These are phyloP conservation scores for Diaporthe sp. DNA, from an alignment of 2,329 filamentous ascomycete genomes.

Conservation along the genomic window DNA sequence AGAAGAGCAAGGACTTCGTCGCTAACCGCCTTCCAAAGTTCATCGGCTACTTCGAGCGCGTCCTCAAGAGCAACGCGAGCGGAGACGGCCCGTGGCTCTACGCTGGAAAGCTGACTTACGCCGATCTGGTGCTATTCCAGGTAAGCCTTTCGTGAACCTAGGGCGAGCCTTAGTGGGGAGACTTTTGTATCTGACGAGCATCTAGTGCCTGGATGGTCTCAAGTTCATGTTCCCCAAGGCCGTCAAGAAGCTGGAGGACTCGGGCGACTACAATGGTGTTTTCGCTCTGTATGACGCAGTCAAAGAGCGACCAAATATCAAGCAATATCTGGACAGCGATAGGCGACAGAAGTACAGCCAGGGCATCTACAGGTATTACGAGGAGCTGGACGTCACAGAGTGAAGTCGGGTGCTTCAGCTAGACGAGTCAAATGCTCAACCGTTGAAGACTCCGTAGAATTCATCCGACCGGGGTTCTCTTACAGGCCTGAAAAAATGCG, in stretches of 20 bases:
- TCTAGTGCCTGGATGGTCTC: slow-evolving; percentile 65
- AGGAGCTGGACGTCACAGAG: slow-evolving; percentile 71
- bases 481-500: fast-evolving
- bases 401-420: not conserved
- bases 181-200: not conserved
- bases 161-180: not conserved
- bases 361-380: slow-evolving; percentile 79
- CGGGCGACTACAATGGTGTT: slow-evolving; percentile 67
- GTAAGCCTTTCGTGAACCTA: slow-evolving; percentile 48
- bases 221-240: slow-evolving; percentile 78
- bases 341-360: slow-evolving; percentile 69
- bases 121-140: slow-evolving; percentile 80
- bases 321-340: slow-evolving; percentile 75
- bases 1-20: slow-evolving; percentile 67
- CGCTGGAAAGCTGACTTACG: slow-evolving; percentile 73
- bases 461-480: too few species aligned
- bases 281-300: slow-evolving; percentile 74
- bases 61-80: slow-evolving; percentile 67
- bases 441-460: not conserved
- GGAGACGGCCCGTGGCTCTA: slow-evolving; percentile 73
- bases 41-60: slow-evolving; percentile 75
- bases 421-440: not conserved
- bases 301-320: slow-evolving; percentile 71
- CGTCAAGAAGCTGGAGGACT: slow-evolving; percentile 62
- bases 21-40: slow-evolving; percentile 76